These are phyloP conservation scores for Brassica juncea DNA, from an alignment of 345 rosid genomes.

Conservation along the genomic window DNA sequence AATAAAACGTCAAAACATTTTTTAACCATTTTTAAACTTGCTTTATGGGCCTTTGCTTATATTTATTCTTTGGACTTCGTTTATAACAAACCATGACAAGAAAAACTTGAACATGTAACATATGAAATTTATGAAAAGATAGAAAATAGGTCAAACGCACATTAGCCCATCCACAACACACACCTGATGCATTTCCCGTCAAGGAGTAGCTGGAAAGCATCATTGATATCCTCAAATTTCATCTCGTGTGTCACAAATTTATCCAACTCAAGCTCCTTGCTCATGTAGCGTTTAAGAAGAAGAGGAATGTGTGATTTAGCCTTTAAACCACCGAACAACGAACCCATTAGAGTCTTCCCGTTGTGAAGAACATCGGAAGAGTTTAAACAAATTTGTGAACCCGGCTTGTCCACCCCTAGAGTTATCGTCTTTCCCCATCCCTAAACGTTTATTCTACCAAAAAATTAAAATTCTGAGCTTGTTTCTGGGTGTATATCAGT, in stretches of 20 bases:
- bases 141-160: not conserved
- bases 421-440: constrained; percentile 93
- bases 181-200: constrained; percentile 69
- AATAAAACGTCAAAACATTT: no score
- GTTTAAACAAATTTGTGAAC: constrained; percentile 48
- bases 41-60: not conserved
- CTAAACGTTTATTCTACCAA: constrained; percentile 36
- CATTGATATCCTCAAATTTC: constrained; percentile 68
- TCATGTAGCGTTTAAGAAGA: constrained; percentile 62
- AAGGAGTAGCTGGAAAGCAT: constrained; percentile 61
- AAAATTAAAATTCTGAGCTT: not conserved
- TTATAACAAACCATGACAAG: not conserved
- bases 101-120: not conserved
- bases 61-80: not conserved
- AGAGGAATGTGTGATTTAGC: constrained; percentile 80
- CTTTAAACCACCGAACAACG: constrained; percentile 81
- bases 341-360: constrained; percentile 61
- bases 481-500: not conserved
- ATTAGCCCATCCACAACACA: constrained; percentile 69
- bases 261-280: constrained; percentile 75
- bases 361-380: constrained; percentile 60
- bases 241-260: constrained; percentile 82
- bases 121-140: not conserved
- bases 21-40: not conserved
- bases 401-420: constrained; percentile 78